Evolutionary conservation across 2,329 filamentous ascomycete genomes (phyloP).

Genomic region (Nigrospora oryzae): DNA sequence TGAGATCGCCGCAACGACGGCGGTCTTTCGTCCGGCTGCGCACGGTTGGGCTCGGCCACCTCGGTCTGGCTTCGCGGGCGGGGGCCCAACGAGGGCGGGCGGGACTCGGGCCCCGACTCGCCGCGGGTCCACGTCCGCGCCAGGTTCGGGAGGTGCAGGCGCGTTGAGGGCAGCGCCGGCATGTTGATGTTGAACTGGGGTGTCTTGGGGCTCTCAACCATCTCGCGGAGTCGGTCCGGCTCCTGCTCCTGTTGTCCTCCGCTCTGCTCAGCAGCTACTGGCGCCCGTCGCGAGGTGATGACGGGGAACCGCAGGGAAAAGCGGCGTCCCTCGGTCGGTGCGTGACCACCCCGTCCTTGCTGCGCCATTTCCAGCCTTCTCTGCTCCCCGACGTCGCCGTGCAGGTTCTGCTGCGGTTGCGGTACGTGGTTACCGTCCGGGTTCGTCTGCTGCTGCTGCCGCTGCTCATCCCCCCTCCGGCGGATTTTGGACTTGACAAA

Average conservation of each 20-base stretch:
- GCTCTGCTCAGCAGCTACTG: not conserved
- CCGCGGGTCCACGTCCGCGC: conserved; percentile 27
- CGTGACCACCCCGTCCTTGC: not conserved
- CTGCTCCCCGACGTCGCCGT: not conserved
- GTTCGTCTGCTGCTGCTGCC: not conserved
- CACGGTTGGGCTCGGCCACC: not conserved
- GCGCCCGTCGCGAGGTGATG: not conserved
- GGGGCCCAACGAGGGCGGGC: not conserved
- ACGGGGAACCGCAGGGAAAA: not conserved
- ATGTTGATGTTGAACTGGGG: conserved; percentile 29
- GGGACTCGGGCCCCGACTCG: conserved; percentile 9
- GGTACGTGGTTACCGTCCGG: not conserved
- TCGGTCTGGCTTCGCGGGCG: not conserved
- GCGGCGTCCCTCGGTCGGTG: not conserved
- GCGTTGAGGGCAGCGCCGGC: conserved; percentile 29
- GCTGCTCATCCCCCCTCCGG: conserved; percentile 2
- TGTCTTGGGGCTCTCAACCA: conserved; percentile 37
- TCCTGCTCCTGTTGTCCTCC: conserved; percentile 1
- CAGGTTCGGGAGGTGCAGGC: conserved; percentile 32
- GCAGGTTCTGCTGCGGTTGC: too few species aligned
- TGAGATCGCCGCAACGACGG: not conserved
- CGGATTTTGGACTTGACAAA: conserved; percentile 3
- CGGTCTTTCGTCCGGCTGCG: too few species aligned
- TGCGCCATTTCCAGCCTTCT: not conserved
- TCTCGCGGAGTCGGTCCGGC: conserved; percentile 11